phyloP scores from a whole-genome alignment of 1,139 yeast species.

The Hansenula lynferdii region DNA sequence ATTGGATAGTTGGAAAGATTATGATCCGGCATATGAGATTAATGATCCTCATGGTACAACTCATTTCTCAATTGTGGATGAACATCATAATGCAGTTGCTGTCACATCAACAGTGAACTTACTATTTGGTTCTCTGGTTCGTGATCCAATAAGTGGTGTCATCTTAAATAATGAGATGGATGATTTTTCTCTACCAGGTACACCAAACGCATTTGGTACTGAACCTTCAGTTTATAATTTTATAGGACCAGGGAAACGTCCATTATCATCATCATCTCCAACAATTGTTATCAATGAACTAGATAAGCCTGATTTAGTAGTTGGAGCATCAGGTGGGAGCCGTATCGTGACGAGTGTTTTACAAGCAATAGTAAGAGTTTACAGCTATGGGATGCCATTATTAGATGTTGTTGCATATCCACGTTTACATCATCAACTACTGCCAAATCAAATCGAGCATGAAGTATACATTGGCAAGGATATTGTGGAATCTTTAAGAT shows the following conservation, averaged over 20 bases:
- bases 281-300: conserved; percentile 53
- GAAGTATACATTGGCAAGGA: conserved; percentile 44
- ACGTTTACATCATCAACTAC: conserved; percentile 81
- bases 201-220: conserved; percentile 71
- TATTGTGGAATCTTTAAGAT: conserved; percentile 26
- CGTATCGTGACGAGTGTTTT: conserved; percentile 81
- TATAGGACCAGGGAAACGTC: conserved; percentile 71
- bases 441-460: conserved; percentile 64
- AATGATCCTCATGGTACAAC: conserved; percentile 86
- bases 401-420: conserved; percentile 73
- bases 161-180: conserved; percentile 92
- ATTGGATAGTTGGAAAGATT: conserved; percentile 57
- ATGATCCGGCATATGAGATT: conserved; percentile 72
- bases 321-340: conserved; percentile 96
- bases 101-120: conserved; percentile 91
- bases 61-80: conserved; percentile 75
- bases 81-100: conserved; percentile 64
- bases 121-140: conserved; percentile 75
- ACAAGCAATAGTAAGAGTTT: conserved; percentile 68
- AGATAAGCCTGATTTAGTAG: conserved; percentile 53
- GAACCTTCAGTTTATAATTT: conserved; percentile 79
- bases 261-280: conserved; percentile 82
- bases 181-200: conserved; percentile 77
- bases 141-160: conserved; percentile 78
- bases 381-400: conserved; percentile 52